Conservation (phyloP, 345 rosid genomes). For the Noccaea bulbosa region DNA sequence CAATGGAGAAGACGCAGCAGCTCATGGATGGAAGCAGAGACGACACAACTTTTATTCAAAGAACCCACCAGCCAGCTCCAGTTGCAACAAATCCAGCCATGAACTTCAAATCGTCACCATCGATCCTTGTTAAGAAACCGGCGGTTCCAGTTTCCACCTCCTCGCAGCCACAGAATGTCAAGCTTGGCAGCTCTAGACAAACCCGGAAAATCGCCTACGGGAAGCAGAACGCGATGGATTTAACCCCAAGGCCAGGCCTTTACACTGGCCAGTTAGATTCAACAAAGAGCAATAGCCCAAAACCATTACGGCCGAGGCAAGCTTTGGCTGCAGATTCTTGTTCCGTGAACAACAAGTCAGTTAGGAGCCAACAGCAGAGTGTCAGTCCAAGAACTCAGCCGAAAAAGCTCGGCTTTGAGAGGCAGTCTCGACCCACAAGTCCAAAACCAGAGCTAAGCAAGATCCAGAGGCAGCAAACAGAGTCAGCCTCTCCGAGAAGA, state of each 20-base stretch:
- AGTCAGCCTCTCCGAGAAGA: conserved; percentile 52
- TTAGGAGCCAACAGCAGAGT: conserved; percentile 51
- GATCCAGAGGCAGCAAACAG: conserved; percentile 50
- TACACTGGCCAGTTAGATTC: conserved; percentile 41
- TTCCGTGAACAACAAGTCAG: conserved; percentile 40
- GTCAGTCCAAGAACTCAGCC: conserved; percentile 55
- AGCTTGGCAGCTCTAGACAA: conserved; percentile 42
- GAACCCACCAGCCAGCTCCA: no score
- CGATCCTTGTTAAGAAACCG: conserved; percentile 57
- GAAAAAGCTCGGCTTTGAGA: conserved; percentile 56
- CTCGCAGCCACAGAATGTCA: conserved; percentile 41
- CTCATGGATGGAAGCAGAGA: conserved; percentile 46
- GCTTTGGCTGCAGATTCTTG: conserved; percentile 45
- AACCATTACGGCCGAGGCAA: conserved; percentile 44
- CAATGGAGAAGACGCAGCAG: conserved; percentile 74
- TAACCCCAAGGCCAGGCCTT: conserved; percentile 49
- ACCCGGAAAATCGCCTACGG: conserved; percentile 45
- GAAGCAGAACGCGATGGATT: conserved; percentile 55
- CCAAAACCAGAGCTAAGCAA: conserved; percentile 52
- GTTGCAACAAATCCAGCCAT: conserved; percentile 44
- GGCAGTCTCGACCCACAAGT: conserved; percentile 47
- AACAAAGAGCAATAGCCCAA: conserved; percentile 44
- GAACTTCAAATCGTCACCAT: conserved; percentile 52
- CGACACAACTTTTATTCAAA: conserved; percentile 38
- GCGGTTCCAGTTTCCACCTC: conserved; percentile 46